Conservation (phyloP, 495 filamentous ascomycete genomes). For the Emericellopsis terricola region DNA sequence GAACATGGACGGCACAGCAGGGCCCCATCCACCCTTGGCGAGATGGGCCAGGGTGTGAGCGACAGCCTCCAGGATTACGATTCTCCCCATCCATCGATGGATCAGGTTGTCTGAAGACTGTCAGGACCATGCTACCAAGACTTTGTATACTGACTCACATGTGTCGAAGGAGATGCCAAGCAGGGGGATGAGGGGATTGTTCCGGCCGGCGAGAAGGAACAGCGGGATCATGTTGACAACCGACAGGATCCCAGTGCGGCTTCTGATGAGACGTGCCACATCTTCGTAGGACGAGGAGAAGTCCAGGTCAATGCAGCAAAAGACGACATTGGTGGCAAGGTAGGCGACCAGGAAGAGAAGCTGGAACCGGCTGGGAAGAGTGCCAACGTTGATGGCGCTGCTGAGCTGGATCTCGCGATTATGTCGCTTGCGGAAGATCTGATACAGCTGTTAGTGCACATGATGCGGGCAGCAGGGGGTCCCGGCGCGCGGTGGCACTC, state of each 20-base stretch:
- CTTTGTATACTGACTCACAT: too few relatives aligned
- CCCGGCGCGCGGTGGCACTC: too few relatives aligned
- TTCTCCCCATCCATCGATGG: conserved; percentile 63
- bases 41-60: conserved; percentile 39
- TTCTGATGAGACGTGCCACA: conserved; percentile 32
- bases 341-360: conserved; percentile 56
- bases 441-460: too few relatives aligned
- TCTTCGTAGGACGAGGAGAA: conserved; percentile 29
- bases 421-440: conserved; percentile 68
- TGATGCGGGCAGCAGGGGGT: too few relatives aligned
- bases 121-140: too few relatives aligned
- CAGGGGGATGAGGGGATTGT: conserved; percentile 41
- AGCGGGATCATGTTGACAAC: conserved; percentile 57
- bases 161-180: conserved; percentile 55
- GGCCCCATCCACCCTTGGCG: conserved; percentile 24
- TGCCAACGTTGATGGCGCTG: conserved; percentile 71
- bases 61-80: conserved; percentile 46
- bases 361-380: conserved; percentile 74
- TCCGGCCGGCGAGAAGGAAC: conserved; percentile 38
- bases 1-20: conserved; percentile 17
- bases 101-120: conserved; percentile 69
- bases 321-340: conserved; percentile 57
- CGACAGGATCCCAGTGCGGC: conserved; percentile 59
- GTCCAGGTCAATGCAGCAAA: conserved; percentile 59
- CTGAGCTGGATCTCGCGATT: conserved; percentile 81